Evolutionary conservation across 163 green algal genomes (phyloP), one percentile per base, ranked within the genome.

Genomic region (Trebouxia gelatinosa): DNA sequence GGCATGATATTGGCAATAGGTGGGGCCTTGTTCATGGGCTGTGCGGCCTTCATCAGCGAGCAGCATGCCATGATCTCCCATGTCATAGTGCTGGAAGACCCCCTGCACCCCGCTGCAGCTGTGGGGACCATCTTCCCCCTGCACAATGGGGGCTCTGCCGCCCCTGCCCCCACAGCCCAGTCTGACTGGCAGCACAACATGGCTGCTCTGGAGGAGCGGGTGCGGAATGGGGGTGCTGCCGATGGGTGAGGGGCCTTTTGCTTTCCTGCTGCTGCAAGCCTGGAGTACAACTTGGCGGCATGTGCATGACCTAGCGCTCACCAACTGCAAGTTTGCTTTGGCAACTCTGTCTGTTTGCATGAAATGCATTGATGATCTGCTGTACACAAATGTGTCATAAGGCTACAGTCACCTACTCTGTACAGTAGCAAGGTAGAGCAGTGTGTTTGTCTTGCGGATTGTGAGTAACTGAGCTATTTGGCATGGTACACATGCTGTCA

Each of bases 41-140:
- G 74, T 67, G 54, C 74, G 28, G 58, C 74, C 39, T 79, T 79
- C 39, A 48, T 79, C 35, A 68, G 51, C 19, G 74, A 79, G 74
- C 58, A 72, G 74, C 74, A 79, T 46, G 58, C 58, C 58, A 72
- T 79, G 57, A 79, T 79, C 58, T 79, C 74, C 7, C 65, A 79
- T 67, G 59, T 68, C 9, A 40, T 79, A 16, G 57, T 79, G 26
- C 74, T 67, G 40, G 68, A 76, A 9, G 43, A 76, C 40, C 46
- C 68, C 68, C 11, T 76, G 39, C 43, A 59, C 43, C 68, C 46
- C 68, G 39, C 38, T 37, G 40, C 40, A 62, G 29, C 23, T 38
- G 9, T 64, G 46, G 68, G 46, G 13, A 28, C n/a, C 5, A 54
- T 72, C 35, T 72, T 72, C 64, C 64, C 64, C 37, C 7, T 72